These are phyloP conservation scores for Salix brachista DNA, from an alignment of 345 rosid genomes.

Conservation along the genomic window DNA sequence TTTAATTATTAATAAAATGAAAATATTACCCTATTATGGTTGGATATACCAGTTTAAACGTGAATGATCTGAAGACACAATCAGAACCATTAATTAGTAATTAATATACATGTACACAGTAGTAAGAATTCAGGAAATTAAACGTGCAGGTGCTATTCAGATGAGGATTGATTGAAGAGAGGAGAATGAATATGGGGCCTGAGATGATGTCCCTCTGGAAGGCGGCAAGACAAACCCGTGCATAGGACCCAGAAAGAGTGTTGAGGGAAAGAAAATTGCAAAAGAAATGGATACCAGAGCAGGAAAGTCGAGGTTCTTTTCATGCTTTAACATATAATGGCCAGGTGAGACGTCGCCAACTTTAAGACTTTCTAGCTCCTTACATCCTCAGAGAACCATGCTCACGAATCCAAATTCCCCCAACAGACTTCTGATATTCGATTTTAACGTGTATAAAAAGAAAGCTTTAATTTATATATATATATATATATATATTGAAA, in stretches of 20 bases:
- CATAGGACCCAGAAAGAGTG: slow-evolving; percentile 6
- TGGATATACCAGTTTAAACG: too few species aligned
- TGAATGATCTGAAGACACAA: too few species aligned
- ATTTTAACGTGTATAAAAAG: neutral
- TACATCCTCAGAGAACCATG: neutral
- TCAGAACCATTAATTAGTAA: neutral
- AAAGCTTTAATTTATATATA: neutral
- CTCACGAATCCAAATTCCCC: neutral
- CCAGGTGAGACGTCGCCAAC: neutral
- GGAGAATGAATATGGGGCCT: too few species aligned
- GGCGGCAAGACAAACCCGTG: neutral
- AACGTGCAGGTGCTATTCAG: too few species aligned
- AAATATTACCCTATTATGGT: too few species aligned
- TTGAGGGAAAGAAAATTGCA: neutral
- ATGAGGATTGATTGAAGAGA: neutral
- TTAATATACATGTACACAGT: neutral
- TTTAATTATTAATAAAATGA: too few species aligned
- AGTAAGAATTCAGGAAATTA: neutral
- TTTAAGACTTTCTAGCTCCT: neutral
- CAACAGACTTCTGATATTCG: slow-evolving; percentile 3
- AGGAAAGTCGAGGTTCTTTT: slow-evolving; percentile 13
- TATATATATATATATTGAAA: neutral
- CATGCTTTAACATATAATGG: neutral
- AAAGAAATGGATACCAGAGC: slow-evolving; percentile 8
- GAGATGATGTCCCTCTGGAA: neutral